Evolutionary conservation across 2,329 filamentous ascomycete genomes (phyloP), one percentile per base, ranked within the genome.

Genomic region (Calonectria naviculata): DNA sequence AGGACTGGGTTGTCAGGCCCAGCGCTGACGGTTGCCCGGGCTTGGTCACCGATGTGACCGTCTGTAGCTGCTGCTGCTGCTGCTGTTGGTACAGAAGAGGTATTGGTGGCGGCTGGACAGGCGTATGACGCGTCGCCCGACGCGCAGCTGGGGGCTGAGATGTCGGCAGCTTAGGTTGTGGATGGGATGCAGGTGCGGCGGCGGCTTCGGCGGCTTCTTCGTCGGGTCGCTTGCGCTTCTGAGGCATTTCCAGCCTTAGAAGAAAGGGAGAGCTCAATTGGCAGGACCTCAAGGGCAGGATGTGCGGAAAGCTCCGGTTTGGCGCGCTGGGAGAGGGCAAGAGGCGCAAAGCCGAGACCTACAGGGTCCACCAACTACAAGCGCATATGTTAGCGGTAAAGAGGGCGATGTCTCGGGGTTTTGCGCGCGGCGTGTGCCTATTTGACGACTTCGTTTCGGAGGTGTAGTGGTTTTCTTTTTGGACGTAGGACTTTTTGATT

Each of bases 61-160:
- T 26, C 52, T 58, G 31, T 13, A 34, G 52, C 19, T 56, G 49
- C 12, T 56, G 49, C 17, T 56, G 49, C 29, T 54, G 49, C 13
- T 56, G 52, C 29, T 54, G 49, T 31, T 70, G 73, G 68, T 65
- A 73, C 52, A 41, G 34, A 34, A 44, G 68, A 47, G 72, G 65
- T 13, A 64, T 70, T 65, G 77, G 77, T 52, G 80, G 75, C 54
- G 80, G 80, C 67, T 76, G 74, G 58, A 81, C 78, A 28, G 80
- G 78, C 73, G 81, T 84, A 71, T 84, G 83, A 81, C 83, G 83
- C 83, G 83, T 83, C 71, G 81, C 79, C 71, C 83, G 81, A 77
- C 83, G 83, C 81, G 82, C 79, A 42, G 72, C 63, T 56, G 75
- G 69, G 67, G 78, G 67, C 67, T 75, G 71, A 34, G 74, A 26